A percentile compares a stretch with the other conserved stretches of the same genome.
Conservation (phyloP, 2,329 filamentous ascomycete genomes). For the Penicillium sp. region DNA sequence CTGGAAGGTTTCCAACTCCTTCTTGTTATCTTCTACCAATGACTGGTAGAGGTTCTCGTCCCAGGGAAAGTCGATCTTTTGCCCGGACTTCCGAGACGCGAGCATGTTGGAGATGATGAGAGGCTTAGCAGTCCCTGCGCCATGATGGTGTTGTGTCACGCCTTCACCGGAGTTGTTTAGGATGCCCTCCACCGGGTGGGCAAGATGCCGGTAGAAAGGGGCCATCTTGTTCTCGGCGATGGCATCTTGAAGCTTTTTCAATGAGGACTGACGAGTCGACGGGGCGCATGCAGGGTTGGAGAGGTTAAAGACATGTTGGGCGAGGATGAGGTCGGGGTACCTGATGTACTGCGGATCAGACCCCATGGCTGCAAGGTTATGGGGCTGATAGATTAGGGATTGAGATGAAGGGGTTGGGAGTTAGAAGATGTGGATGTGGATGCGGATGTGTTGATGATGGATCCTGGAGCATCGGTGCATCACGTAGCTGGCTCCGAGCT, state of each 20-base stretch:
- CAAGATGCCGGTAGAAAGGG: slow-evolving; percentile 61
- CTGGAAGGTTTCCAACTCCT: slow-evolving; percentile 69
- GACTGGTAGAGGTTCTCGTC: slow-evolving; percentile 81
- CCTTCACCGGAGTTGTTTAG: slow-evolving; percentile 71
- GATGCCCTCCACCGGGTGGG: slow-evolving; percentile 67
- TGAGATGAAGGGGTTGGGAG: slow-evolving; percentile 4
- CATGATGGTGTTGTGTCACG: slow-evolving; percentile 45
- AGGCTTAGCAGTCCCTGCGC: slow-evolving; percentile 40
- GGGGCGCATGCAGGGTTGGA: slow-evolving; percentile 56
- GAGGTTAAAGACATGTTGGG: slow-evolving; percentile 64
- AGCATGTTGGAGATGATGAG: slow-evolving; percentile 68
- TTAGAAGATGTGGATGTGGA: slow-evolving; percentile 6
- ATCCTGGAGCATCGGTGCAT: slow-evolving; percentile 14
- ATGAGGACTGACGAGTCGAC: slow-evolving; percentile 52
- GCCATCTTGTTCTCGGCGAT: slow-evolving; percentile 64
- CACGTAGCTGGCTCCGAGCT: slow-evolving; percentile 25
- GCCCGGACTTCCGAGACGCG: slow-evolving; percentile 62
- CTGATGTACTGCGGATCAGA: slow-evolving; percentile 63
- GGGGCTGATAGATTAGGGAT: slow-evolving; percentile 6
- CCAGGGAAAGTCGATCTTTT: slow-evolving; percentile 72
- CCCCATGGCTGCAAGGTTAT: slow-evolving; percentile 47
- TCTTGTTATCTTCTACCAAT: slow-evolving; percentile 71
- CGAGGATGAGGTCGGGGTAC: slow-evolving; percentile 60
- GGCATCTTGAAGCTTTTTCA: slow-evolving; percentile 59
- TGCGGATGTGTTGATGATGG: slow-evolving; percentile 20